Evolutionary conservation across 768 basidiomycete genomes (phyloP), one percentile per base, ranked within the genome.

Genomic region (Boletus insuetus): DNA sequence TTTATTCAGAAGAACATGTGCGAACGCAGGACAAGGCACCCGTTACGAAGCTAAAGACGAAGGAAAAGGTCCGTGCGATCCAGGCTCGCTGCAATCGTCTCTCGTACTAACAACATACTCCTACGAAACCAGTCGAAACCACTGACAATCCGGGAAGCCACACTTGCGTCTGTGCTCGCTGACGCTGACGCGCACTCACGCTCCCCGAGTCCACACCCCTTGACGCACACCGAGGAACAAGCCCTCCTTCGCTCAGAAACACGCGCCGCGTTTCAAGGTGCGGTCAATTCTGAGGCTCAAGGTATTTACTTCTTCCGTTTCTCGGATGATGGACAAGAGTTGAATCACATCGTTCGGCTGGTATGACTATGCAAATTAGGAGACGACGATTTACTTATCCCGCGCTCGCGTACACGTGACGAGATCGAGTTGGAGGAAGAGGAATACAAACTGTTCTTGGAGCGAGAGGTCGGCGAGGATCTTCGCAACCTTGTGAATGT

Each of bases 181-280:
- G 62, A 72, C 44, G 68, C 69, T 2, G 62, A 59, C n/a, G 79
- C 82, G 3, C 75, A 60, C 16, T 82, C 84, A 4, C 78, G 79
- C 19, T 83, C 87, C 0, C 79, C 84, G 1, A 84, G 86, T n/a
- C 70, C 82, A 3, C 71, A 74, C 46, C 75, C 76, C 1, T 73
- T 77, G 35, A 89, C 94, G 0, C 87, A 94, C 62, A 83, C 80
- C 4, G 80, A 93, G 69, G 93, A 95, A 65, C 90, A 96, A 69
- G 74, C 72, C 1, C 76, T 73, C 0, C 79, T 99, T 20, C 85
- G 89, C 14, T 75, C 80, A 37, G 94, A 97, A 69, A 94, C 91
- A 0, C 90, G 92, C 22, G 79, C 84, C 1, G 95, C 89, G 1
- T 98, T 99, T 72, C 86, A 89, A 53, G 67, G 66, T 1, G 76